phyloP scores from a whole-genome alignment of 371 early-diverging fungal species.

The Coemansia sp. region DNA sequence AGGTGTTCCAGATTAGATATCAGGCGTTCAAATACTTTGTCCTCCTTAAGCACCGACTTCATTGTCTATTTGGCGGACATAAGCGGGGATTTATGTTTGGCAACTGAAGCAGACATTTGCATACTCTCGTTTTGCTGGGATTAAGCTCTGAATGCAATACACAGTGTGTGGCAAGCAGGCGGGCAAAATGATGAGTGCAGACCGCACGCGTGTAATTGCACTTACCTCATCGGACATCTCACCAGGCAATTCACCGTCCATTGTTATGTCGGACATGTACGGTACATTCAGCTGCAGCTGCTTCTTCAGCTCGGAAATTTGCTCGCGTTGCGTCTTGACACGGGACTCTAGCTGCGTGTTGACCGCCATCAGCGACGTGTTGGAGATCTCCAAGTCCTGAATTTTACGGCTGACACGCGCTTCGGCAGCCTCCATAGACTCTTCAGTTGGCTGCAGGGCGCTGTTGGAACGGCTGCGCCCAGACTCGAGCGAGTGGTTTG shows the following conservation, averaged over 20 bases:
- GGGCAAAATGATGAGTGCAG: neutral
- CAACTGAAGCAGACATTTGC: neutral
- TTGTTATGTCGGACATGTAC: slow-evolving; percentile 11
- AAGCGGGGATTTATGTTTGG: slow-evolving; percentile 28
- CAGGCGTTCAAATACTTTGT: slow-evolving; percentile 51
- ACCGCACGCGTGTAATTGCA: neutral
- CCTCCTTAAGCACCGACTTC: slow-evolving; percentile 53
- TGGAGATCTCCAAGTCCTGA: slow-evolving; percentile 52
- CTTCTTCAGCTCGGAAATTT: slow-evolving; percentile 47
- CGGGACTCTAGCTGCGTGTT: slow-evolving; percentile 50
- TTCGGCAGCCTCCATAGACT: slow-evolving; percentile 51
- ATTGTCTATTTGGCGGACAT: slow-evolving; percentile 49
- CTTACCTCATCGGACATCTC: slow-evolving; percentile 45
- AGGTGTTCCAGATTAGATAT: slow-evolving; percentile 50
- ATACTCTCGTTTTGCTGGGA: neutral
- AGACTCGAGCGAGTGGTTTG: slow-evolving; percentile 33
- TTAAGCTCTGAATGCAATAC: neutral
- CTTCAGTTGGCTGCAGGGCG: slow-evolving; percentile 35
- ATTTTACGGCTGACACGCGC: slow-evolving; percentile 53
- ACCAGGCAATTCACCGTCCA: slow-evolving; percentile 19
- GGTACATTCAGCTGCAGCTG: slow-evolving; percentile 39
- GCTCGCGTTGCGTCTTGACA: slow-evolving; percentile 43
- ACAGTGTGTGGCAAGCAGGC: neutral
- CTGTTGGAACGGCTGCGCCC: slow-evolving; percentile 44
- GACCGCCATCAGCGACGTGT: slow-evolving; percentile 49